These are phyloP conservation scores for Ophioceras dolichostomum DNA, from an alignment of 2,329 filamentous ascomycete genomes.

Conservation along the genomic window DNA sequence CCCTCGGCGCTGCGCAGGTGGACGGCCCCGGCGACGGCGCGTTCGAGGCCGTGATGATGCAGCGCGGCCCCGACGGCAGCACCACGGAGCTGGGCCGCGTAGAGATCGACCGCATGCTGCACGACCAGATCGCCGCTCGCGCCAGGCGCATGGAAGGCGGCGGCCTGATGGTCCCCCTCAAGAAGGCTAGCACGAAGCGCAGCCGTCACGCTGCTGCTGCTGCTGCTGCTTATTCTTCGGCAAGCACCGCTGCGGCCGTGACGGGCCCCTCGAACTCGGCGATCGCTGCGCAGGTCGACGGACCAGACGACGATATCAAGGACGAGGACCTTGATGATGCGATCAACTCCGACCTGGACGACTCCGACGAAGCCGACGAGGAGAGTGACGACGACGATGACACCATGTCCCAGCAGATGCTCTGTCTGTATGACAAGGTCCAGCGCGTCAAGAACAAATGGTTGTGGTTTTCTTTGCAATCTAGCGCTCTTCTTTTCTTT, in stretches of 20 bases:
- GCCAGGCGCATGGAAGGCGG: slow-evolving; percentile 62
- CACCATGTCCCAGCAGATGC: slow-evolving; percentile 77
- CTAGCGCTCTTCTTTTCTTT: slow-evolving; percentile 2
- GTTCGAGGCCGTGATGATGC: slow-evolving; percentile 47
- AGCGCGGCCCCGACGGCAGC: slow-evolving; percentile 39
- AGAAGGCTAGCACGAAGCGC: slow-evolving; percentile 32
- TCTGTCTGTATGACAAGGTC: slow-evolving; percentile 99
- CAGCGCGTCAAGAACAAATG: slow-evolving; percentile 99
- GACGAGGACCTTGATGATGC: slow-evolving; percentile 60
- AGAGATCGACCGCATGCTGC: slow-evolving; percentile 58
- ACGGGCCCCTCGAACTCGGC: slow-evolving; percentile 8
- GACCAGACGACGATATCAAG: slow-evolving; percentile 43
- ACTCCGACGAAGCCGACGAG: slow-evolving; percentile 74
- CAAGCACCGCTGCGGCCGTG: slow-evolving; percentile 4
- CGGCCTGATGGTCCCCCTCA: slow-evolving; percentile 62
- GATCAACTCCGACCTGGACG: slow-evolving; percentile 96
- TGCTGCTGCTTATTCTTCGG: background rate
- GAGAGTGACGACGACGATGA: slow-evolving; percentile 86
- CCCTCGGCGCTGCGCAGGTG: slow-evolving; percentile 44
- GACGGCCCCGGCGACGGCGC: slow-evolving; percentile 58
- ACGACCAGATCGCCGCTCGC: slow-evolving; percentile 51
- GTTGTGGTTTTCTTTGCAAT: slow-evolving; percentile 28
- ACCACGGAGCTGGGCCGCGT: slow-evolving; percentile 43
- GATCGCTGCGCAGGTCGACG: slow-evolving; percentile 44
- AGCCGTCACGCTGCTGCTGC: slow-evolving; percentile 10